phyloP scores from a whole-genome alignment of 257 asterid species.

The Schizonepeta tenuifolia region DNA sequence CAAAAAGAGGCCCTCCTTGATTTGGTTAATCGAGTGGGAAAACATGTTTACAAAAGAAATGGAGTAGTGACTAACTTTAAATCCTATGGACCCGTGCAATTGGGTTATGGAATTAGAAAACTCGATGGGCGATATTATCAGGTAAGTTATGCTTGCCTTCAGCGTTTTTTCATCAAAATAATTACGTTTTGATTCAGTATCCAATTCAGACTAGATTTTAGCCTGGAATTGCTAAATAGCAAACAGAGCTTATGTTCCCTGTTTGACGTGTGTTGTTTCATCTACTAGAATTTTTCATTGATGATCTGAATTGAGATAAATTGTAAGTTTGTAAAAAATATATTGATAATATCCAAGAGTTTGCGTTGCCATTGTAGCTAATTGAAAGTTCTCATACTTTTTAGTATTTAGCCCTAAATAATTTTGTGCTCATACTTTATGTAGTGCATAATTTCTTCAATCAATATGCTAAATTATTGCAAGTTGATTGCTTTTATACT shows the following conservation, averaged over 20 bases:
- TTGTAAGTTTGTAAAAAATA: neutral
- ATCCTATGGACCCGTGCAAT: conserved; percentile 57
- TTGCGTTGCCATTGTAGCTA: neutral
- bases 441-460: neutral
- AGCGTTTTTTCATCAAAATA: neutral
- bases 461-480: neutral
- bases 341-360: neutral
- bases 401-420: neutral
- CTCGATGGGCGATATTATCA: conserved; percentile 84
- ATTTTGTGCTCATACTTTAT: too few species aligned
- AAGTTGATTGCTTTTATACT: conserved; percentile 3
- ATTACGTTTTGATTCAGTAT: neutral
- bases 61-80: conserved; percentile 74
- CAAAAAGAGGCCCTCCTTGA: conserved; percentile 46
- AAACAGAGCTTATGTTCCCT: neutral
- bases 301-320: neutral
- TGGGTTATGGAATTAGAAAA: conserved; percentile 89
- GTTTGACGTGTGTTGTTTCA: neutral
- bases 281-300: neutral
- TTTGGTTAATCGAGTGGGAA: conserved; percentile 62
- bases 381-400: neutral
- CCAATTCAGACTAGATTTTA: neutral
- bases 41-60: conserved; percentile 67
- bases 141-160: conserved; percentile 41
- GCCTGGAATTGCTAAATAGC: neutral